phyloP scores from a whole-genome alignment of 495 filamentous ascomycete genomes.

The Lindgomyces ingoldianus region DNA sequence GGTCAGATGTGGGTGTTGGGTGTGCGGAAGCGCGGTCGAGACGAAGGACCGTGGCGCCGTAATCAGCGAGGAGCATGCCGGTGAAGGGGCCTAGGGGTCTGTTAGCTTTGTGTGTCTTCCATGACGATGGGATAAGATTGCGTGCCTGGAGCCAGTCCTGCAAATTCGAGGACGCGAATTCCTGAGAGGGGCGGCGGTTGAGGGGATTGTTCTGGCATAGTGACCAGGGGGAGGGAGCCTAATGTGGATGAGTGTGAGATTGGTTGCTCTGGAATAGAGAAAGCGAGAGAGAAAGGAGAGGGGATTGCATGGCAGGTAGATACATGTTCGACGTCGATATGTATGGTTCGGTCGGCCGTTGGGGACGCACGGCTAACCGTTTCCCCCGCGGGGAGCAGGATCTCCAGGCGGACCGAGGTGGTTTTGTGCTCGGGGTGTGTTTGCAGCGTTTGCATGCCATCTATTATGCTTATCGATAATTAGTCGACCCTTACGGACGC shows the following conservation, averaged over 20 bases:
- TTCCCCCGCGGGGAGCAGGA: constrained; percentile 14
- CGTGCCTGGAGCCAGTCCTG: constrained; percentile 82
- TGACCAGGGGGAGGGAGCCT: not conserved
- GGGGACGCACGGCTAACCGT: constrained; percentile 22
- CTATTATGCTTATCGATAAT: constrained; percentile 1
- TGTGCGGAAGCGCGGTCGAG: constrained; percentile 75
- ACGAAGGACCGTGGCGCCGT: constrained; percentile 82
- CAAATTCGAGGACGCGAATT: constrained; percentile 84
- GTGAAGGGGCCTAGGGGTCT: constrained; percentile 72
- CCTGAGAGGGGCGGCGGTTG: constrained; percentile 66
- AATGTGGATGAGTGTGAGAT: not conserved
- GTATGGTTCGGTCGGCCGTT: not conserved
- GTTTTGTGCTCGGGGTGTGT: not conserved
- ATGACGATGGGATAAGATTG: not conserved
- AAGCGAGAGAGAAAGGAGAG: not conserved
- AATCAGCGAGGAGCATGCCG: constrained; percentile 84
- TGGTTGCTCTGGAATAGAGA: not conserved
- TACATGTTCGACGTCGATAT: constrained; percentile 27
- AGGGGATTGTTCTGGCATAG: constrained; percentile 2
- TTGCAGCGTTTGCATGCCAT: constrained; percentile 12
- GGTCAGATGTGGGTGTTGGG: constrained; percentile 59
- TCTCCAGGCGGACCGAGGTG: constrained; percentile 23
- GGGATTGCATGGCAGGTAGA: constrained; percentile 16
- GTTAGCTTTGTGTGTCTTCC: not conserved
- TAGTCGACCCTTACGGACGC: too few species aligned